Conservation (phyloP, 2,329 filamentous ascomycete species). For the Phialophora verrucosa region DNA sequence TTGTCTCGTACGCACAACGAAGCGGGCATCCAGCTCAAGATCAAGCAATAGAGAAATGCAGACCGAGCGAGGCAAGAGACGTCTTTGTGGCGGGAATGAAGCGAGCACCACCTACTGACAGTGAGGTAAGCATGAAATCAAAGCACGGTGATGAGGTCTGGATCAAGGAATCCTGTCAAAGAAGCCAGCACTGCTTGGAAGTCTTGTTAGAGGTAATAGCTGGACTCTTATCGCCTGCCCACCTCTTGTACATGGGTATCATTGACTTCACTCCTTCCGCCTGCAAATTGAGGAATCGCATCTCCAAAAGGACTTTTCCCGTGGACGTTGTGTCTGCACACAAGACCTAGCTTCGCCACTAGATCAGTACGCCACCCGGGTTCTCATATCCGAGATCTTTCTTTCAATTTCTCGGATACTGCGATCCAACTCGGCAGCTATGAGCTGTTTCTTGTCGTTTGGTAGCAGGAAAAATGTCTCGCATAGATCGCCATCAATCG, state of each 20-base stretch:
- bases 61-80: conserved; percentile 62
- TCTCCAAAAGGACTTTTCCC: background rate
- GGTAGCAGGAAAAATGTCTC: conserved; percentile 85
- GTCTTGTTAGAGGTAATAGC: background rate
- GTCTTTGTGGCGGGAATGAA: background rate
- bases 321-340: background rate
- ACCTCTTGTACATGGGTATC: background rate
- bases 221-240: no score
- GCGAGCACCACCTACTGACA: background rate
- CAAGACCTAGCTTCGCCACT: background rate
- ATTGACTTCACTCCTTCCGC: background rate
- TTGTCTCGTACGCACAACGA: conserved; percentile 53
- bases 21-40: conserved; percentile 49
- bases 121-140: background rate
- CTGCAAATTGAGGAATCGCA: background rate
- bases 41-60: conserved; percentile 41
- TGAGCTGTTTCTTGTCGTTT: conserved; percentile 91
- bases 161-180: background rate
- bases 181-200: background rate
- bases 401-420: conserved; percentile 92
- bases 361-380: conserved; percentile 59
- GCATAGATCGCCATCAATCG: conserved; percentile 95
- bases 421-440: conserved; percentile 89
- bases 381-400: conserved; percentile 78
- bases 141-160: background rate